A percentile compares a stretch with the other conserved stretches of the same genome.
phyloP scores from a whole-genome alignment of 2,329 filamentous ascomycete species.

The Thelonectria olida region DNA sequence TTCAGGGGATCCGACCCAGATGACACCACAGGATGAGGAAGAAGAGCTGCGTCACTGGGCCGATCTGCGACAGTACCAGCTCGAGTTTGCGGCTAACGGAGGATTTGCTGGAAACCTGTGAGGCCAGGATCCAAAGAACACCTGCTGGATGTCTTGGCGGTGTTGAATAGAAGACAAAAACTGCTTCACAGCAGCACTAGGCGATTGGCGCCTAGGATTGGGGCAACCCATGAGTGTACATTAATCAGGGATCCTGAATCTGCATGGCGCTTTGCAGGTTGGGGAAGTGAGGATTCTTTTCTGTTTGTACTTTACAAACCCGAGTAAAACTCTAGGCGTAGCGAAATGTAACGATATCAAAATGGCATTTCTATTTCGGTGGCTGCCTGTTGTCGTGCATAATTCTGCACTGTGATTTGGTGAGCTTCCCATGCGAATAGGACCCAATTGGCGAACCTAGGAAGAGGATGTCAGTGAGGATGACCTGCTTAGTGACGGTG shows the following conservation, averaged over 20 bases:
- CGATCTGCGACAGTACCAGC: constrained; percentile 80
- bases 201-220: constrained; percentile 8
- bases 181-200: neutral
- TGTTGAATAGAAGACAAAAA: neutral
- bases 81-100: constrained; percentile 73
- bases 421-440: constrained; percentile 31
- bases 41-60: constrained; percentile 82
- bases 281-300: constrained; percentile 4
- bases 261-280: neutral
- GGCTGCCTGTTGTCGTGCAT: constrained; percentile 14
- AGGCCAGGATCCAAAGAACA: neutral
- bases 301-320: neutral
- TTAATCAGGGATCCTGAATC: neutral
- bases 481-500: neutral
- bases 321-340: constrained; percentile 6
- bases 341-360: neutral
- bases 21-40: constrained; percentile 73
- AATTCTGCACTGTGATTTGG: constrained; percentile 21
- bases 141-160: neutral
- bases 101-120: constrained; percentile 55
- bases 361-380: constrained; percentile 34
- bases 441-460: constrained; percentile 34
- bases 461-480: neutral
- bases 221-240: constrained; percentile 20
- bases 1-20: constrained; percentile 45